A percentile compares a stretch with the other conserved stretches of the same genome.
Evolutionary conservation across 345 rosid genomes (phyloP).

Genomic region (Populus deltoides): DNA sequence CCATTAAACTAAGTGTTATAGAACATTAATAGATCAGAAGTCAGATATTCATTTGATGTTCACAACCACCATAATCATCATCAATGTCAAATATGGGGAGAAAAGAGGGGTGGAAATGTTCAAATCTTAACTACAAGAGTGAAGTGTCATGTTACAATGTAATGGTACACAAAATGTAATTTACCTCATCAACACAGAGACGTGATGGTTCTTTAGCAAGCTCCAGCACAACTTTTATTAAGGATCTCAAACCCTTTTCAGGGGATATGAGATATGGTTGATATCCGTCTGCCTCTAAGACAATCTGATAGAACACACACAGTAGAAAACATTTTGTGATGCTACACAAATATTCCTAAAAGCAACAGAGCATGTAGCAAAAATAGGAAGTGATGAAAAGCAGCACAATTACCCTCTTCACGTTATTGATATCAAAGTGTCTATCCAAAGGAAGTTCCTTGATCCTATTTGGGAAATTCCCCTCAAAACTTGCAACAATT

Average conservation of each 20-base stretch:
- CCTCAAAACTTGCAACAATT: constrained; percentile 96
- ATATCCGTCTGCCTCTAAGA: constrained; percentile 97
- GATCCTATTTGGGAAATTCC: constrained; percentile 85
- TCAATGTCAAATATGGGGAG: not conserved
- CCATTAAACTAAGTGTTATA: not conserved
- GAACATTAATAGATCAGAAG: not conserved
- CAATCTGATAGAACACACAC: constrained; percentile 49
- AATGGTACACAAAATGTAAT: not conserved
- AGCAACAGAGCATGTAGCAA: not conserved
- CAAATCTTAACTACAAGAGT: not conserved
- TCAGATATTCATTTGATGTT: not conserved
- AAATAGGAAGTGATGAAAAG: constrained; percentile 1
- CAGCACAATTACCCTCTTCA: constrained; percentile 70
- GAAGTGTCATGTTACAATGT: not conserved
- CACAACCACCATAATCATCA: constrained; percentile 3
- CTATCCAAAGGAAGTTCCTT: constrained; percentile 96
- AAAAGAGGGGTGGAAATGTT: not conserved
- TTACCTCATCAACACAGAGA: constrained; percentile 95
- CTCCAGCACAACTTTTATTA: constrained; percentile 91
- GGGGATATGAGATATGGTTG: constrained; percentile 47
- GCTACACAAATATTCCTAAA: constrained; percentile 5
- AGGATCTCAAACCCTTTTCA: constrained; percentile 96
- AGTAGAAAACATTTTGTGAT: not conserved
- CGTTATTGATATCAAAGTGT: constrained; percentile 86
- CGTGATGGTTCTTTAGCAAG: constrained; percentile 93